Percentiles rank a stretch among this genome's conserved stretches.
Evolutionary conservation across 257 asterid genomes (phyloP).

Genomic region (Cruciata laevipes): DNA sequence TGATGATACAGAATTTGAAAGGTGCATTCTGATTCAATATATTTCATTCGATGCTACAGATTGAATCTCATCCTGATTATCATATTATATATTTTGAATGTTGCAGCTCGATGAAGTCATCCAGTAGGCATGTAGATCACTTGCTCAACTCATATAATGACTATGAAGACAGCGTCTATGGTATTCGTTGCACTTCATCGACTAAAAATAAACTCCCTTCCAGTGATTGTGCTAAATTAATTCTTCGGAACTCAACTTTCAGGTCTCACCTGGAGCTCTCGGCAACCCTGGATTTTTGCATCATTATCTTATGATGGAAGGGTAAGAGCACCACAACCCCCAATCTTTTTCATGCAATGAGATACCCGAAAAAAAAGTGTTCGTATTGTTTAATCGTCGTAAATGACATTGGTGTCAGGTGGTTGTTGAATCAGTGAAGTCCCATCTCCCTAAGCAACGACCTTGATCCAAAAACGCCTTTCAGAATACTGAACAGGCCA

Average conservation of each 20-base stretch:
- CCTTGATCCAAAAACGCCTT: constrained; percentile 13
- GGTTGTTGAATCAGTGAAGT: constrained; percentile 87
- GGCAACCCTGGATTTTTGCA: constrained; percentile 97
- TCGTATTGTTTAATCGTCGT: neutral
- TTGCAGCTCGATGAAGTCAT: constrained; percentile 42
- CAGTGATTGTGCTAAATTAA: constrained; percentile 7
- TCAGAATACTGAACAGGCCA: constrained; percentile 8
- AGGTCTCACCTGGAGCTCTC: constrained; percentile 95
- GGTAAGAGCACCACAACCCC: constrained; percentile 43
- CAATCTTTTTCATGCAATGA: neutral
- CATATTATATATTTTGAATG: constrained; percentile 11
- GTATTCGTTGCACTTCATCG: constrained; percentile 34
- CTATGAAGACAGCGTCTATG: constrained; percentile 94
- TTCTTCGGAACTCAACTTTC: constrained; percentile 19
- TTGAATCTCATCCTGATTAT: constrained; percentile 14
- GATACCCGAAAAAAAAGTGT: neutral
- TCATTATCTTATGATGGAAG: constrained; percentile 97
- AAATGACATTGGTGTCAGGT: constrained; percentile 40
- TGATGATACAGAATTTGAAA: constrained; percentile 40
- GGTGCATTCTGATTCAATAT: constrained; percentile 32
- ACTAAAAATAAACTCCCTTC: neutral
- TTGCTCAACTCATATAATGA: constrained; percentile 73
- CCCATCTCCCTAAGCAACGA: constrained; percentile 61
- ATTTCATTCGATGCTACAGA: neutral
- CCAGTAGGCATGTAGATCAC: constrained; percentile 32